phyloP scores from a whole-genome alignment of 1,139 yeast species.

The Chernovozyma aurita region DNA sequence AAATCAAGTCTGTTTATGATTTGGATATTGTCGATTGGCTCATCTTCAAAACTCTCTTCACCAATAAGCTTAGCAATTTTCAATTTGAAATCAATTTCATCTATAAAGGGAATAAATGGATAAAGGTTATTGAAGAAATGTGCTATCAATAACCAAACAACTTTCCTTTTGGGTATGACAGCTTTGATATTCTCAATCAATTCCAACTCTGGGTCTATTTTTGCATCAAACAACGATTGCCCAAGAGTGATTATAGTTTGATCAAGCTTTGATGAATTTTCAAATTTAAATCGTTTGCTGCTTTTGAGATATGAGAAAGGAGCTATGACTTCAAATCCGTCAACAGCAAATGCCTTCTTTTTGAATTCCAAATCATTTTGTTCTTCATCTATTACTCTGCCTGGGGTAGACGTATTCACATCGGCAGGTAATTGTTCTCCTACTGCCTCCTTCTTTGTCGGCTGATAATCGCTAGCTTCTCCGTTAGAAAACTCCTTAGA shows the following conservation, averaged over 20 bases:
- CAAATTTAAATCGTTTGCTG: neutral
- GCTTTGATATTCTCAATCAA: constrained; percentile 19
- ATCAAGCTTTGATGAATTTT: neutral
- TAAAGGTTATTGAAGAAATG: constrained; percentile 42
- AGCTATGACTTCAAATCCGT: constrained; percentile 19
- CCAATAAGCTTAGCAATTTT: constrained; percentile 20
- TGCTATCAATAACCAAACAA: constrained; percentile 26
- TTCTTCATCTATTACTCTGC: neutral
- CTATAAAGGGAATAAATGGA: constrained; percentile 49
- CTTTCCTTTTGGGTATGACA: constrained; percentile 35
- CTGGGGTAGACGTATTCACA: neutral
- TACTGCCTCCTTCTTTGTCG: neutral
- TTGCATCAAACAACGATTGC: constrained; percentile 21
- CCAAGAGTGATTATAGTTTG: constrained; percentile 3
- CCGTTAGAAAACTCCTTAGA: constrained; percentile 5
- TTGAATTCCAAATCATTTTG: constrained; percentile 14
- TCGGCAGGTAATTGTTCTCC: neutral
- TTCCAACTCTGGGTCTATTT: constrained; percentile 17
- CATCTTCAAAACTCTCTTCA: constrained; percentile 11
- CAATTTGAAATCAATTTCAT: constrained; percentile 30
- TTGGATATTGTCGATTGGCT: constrained; percentile 12
- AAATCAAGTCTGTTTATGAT: constrained; percentile 19
- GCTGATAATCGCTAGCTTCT: neutral
- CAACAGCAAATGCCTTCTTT: constrained; percentile 17
- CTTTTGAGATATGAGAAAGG: constrained; percentile 8